These are phyloP conservation scores for Aphanomyces euteiches DNA, from an alignment of 352 stramenopile species.

Conservation along the genomic window DNA sequence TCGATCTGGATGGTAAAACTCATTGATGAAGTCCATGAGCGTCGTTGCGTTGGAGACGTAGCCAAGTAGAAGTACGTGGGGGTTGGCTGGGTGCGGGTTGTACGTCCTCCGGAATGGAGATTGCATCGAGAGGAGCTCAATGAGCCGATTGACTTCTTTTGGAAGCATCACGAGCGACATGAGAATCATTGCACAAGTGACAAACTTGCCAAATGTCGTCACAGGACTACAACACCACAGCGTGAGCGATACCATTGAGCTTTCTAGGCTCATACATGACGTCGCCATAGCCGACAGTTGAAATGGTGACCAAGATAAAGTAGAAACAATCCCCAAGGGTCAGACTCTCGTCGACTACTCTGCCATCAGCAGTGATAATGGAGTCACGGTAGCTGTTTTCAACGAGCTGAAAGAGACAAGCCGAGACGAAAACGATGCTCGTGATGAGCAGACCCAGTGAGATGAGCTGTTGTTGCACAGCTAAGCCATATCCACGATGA, in stretches of 20 bases:
- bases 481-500: constrained; percentile 19
- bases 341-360: constrained; percentile 20
- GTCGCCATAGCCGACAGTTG: constrained; percentile 56
- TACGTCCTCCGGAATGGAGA: constrained; percentile 63
- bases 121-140: constrained; percentile 54
- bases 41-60: constrained; percentile 48
- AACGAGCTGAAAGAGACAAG: constrained; percentile 54
- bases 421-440: constrained; percentile 62
- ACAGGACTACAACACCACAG: constrained; percentile 42
- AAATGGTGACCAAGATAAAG: constrained; percentile 55
- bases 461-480: constrained; percentile 63
- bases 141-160: constrained; percentile 48
- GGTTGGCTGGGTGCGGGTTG: constrained; percentile 46
- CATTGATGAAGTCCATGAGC: constrained; percentile 57
- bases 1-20: constrained; percentile 61
- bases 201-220: constrained; percentile 42
- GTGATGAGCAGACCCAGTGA: constrained; percentile 59
- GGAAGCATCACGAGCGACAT: constrained; percentile 58
- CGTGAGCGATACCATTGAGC: constrained; percentile 52
- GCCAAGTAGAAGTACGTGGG: constrained; percentile 54
- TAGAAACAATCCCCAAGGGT: constrained; percentile 58
- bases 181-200: constrained; percentile 51
- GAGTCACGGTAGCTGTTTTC: constrained; percentile 38
- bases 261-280: constrained; percentile 40
- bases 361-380: constrained; percentile 25